These are phyloP conservation scores for Diaporthe caulivora DNA, from an alignment of 2,329 filamentous ascomycete species.

Conservation along the genomic window DNA sequence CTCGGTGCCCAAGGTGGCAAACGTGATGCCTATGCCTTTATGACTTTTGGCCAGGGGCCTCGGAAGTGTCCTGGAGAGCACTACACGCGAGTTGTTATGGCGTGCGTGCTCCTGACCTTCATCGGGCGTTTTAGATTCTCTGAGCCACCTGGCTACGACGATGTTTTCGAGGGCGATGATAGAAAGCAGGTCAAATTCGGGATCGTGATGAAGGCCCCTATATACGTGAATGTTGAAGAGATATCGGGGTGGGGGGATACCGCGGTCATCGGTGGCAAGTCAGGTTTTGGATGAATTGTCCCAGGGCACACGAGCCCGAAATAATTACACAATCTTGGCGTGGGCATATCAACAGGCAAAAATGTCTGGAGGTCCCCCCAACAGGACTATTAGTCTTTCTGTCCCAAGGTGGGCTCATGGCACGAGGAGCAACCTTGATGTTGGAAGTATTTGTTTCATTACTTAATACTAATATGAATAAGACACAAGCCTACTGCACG, in stretches of 20 bases:
- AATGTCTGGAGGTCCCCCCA: too few species aligned
- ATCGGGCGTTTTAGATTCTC: not conserved
- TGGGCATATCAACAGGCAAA: too few species aligned
- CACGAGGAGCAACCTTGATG: too few species aligned
- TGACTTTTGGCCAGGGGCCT: conserved; percentile 2
- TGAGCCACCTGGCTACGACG: not conserved
- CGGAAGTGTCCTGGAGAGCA: not conserved
- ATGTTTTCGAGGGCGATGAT: not conserved
- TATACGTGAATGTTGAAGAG: not conserved
- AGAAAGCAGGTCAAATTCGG: not conserved
- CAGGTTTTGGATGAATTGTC: not conserved
- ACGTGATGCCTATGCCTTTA: conserved; percentile 3
- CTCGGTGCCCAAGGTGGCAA: not conserved
- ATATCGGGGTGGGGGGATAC: not conserved
- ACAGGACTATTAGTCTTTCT: too few species aligned
- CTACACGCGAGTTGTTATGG: not conserved
- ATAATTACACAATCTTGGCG: too few species aligned
- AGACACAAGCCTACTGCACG: too few species aligned
- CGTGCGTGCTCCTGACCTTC: not conserved
- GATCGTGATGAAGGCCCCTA: conserved; percentile 7
- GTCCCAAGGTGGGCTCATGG: too few species aligned
- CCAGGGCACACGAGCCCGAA: too few species aligned
- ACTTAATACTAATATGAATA: too few species aligned
- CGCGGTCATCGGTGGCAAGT: not conserved
- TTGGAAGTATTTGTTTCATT: too few species aligned